Conservation (phyloP, 805 yeast genomes). For the Pichia occidentalis region DNA sequence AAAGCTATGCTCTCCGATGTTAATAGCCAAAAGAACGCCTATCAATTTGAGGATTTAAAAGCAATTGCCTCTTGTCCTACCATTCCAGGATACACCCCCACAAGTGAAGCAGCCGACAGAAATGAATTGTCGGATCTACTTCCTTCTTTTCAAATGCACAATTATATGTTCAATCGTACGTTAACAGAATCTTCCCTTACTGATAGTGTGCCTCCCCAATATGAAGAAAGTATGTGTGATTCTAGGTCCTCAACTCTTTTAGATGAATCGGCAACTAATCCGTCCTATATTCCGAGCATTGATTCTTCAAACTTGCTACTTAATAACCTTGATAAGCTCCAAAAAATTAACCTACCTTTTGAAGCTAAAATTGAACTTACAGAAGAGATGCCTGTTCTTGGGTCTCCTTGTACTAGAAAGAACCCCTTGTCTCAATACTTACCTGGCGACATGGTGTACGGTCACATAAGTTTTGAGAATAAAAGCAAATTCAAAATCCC, state of each 20-base stretch:
- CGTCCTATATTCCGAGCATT: constrained; percentile 4
- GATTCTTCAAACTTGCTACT: constrained; percentile 15
- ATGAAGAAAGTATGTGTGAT: constrained; percentile 12
- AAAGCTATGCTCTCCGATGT: no score
- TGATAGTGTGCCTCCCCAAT: constrained; percentile 17
- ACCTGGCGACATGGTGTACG: constrained; percentile 61
- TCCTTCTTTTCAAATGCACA: constrained; percentile 67
- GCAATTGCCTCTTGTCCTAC: no score
- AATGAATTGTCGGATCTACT: no score
- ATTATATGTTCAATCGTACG: constrained; percentile 28
- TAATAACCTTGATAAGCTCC: constrained; percentile 22
- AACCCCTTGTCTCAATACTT: constrained; percentile 43
- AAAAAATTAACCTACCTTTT: constrained; percentile 5
- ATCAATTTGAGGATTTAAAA: constrained; percentile 1
- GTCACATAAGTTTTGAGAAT: constrained; percentile 42
- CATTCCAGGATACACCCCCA: no score
- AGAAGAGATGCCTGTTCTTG: constrained; percentile 31
- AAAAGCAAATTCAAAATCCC: constrained; percentile 34
- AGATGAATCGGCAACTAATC: constrained; percentile 12
- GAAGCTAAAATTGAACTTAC: constrained; percentile 30
- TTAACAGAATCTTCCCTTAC: constrained; percentile 11
- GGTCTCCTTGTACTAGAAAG: constrained; percentile 18
- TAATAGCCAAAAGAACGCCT: no score
- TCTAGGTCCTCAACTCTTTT: constrained; percentile 1
- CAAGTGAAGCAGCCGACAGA: no score